Base-by-base conservation (phyloP, 805 yeast species). In the Metschnikowia chrysomelidarum region DNA sequence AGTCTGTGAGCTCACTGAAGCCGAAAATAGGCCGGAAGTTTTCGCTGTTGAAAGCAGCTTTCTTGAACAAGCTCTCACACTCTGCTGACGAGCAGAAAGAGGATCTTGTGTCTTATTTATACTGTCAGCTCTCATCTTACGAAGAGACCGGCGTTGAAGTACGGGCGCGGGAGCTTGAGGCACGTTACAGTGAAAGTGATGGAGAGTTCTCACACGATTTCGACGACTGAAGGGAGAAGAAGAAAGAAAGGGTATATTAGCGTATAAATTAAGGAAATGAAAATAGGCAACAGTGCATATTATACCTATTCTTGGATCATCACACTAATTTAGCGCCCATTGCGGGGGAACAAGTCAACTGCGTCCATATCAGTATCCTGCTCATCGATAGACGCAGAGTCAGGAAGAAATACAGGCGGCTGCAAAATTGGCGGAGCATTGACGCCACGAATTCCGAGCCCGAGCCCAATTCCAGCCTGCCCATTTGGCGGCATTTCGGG, bases 341-440 rank as follows among this genome's bases (percentile, higher is more conserved):
- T 14, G 2, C 43, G 41, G n/a, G 60, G 59, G 30, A 55, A 55
- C 36, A 57, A 40, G 27, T 44, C 49, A 6, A 47, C 48, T 10
- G 46, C 44, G 30, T 62, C 67, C 62, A 59, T 59, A 22, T 60
- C 64, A 17, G 49, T 47, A 31, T 67, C 68, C 24, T 57, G 64
- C 5, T 46, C 35, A 5, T 44, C 51, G 37, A 31, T 50, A 47
- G 19, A 51, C 58, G 46, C 46, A 47, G 15, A 68, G 62, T 36
- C 46, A 14, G 30, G 23, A 7, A 21, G 19, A 36, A 67, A 67
- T 3, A 67, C 68, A 11, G 71, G 62, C 5, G 67, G 69, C 40
- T 66, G 73, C 12, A 48, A 46, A 8, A 66, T 61, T 25, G 64
- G 71, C 1, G 72, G 72, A 4, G 71, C 71, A 46, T 65, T 55